phyloP scores from a whole-genome alignment of 2,329 filamentous ascomycete genomes.

The Nothophoma quercina region DNA sequence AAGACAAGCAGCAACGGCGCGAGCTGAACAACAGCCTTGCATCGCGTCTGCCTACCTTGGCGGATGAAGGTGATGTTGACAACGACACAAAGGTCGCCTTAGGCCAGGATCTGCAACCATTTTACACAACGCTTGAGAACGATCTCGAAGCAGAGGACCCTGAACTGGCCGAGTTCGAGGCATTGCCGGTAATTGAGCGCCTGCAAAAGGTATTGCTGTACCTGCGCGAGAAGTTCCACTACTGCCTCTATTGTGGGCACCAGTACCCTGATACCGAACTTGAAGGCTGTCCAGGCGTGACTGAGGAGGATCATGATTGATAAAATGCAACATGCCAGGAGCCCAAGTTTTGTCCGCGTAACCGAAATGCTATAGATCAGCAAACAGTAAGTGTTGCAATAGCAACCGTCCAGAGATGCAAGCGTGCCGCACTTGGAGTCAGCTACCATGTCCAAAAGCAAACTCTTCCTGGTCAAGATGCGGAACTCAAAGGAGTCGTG shows the following conservation, averaged over 20 bases:
- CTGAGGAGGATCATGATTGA: conserved; percentile 82
- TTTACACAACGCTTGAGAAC: conserved; percentile 65
- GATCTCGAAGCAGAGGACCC: conserved; percentile 79
- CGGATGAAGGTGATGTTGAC: conserved; percentile 72
- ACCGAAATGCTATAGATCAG: neutral
- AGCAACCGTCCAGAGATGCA: neutral
- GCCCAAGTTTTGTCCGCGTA: neutral
- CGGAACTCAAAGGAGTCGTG: no score
- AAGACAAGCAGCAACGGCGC: conserved; percentile 56
- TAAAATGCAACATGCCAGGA: neutral
- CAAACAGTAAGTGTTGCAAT: conserved; percentile 6
- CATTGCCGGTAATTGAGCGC: conserved; percentile 70
- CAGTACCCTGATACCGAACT: conserved; percentile 75
- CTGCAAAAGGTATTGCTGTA: conserved; percentile 72
- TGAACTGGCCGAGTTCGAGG: conserved; percentile 82
- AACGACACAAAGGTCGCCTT: conserved; percentile 75
- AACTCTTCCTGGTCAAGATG: no score
- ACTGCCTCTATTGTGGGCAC: conserved; percentile 98
- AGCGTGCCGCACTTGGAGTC: no score
- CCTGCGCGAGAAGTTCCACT: conserved; percentile 74
- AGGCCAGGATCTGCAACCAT: conserved; percentile 62
- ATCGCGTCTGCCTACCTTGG: conserved; percentile 65
- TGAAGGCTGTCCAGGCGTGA: conserved; percentile 88
- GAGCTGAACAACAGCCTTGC: conserved; percentile 40
- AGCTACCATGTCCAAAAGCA: no score